Conservation (phyloP, 768 basidiomycete genomes). For the Calocybe indica region DNA sequence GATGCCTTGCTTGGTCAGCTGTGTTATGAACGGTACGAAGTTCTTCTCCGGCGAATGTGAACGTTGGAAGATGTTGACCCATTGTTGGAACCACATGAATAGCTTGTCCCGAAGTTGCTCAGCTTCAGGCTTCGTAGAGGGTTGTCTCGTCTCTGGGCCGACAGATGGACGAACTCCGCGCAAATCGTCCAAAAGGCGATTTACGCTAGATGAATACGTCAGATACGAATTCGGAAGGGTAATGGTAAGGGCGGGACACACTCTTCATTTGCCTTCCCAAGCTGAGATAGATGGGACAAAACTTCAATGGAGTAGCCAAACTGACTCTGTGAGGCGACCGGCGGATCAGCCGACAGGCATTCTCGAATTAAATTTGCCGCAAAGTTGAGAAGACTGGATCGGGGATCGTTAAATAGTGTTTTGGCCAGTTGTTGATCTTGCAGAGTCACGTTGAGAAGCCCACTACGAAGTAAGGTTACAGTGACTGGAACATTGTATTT, state of each 20-base stretch:
- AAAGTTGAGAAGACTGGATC: conserved; percentile 73
- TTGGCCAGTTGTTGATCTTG: conserved; percentile 92
- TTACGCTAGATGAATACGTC: conserved; percentile 41
- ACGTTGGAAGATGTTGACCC: conserved; percentile 92
- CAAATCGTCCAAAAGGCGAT: conserved; percentile 75
- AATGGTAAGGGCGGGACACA: conserved; percentile 33
- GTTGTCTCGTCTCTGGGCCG: conserved; percentile 24
- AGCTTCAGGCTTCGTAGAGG: conserved; percentile 49
- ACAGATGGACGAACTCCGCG: conserved; percentile 48
- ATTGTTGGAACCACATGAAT: conserved; percentile 84
- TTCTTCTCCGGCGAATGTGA: conserved; percentile 89
- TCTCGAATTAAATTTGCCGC: conserved; percentile 81
- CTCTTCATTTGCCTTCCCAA: conserved; percentile 82
- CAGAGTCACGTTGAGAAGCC: conserved; percentile 68
- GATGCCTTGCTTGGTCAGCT: conserved; percentile 94
- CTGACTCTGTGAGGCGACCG: conserved; percentile 73
- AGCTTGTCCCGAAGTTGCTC: conserved; percentile 73
- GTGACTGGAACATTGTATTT: conserved; percentile 97
- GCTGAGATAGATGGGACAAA: conserved; percentile 63
- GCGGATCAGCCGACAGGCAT: conserved; percentile 76
- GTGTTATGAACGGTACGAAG: conserved; percentile 96
- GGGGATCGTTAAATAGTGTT: conserved; percentile 71
- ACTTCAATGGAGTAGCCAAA: conserved; percentile 79
- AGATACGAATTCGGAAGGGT: not conserved
- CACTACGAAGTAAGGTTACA: conserved; percentile 78